A percentile compares a stretch with the other conserved stretches of the same genome.
These are phyloP conservation scores for Cydonia oblonga DNA, from an alignment of 331 rosid genomes.

Conservation along the genomic window DNA sequence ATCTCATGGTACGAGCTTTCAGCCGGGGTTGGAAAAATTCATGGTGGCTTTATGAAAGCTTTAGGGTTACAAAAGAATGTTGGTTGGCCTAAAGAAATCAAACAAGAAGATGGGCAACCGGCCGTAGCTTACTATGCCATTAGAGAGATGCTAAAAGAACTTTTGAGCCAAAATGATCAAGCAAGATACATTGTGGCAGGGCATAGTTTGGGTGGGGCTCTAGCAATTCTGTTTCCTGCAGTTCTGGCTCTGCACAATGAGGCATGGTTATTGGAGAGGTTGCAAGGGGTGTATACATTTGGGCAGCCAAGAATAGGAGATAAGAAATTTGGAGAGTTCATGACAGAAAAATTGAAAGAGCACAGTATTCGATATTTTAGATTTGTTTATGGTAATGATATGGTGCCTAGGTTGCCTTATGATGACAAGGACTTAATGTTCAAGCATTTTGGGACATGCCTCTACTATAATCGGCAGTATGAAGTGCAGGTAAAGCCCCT, in stretches of 20 bases:
- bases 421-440: conserved; percentile 47
- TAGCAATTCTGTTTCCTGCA: conserved; percentile 52
- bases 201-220: conserved; percentile 77
- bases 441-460: conserved; percentile 72
- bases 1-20: conserved; percentile 63
- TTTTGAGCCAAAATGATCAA: conserved; percentile 23
- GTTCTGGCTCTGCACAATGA: conserved; percentile 49
- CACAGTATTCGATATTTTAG: conserved; percentile 36
- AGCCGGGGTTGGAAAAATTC: conserved; percentile 40
- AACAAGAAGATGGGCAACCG: conserved; percentile 10
- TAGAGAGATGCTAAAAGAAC: conserved; percentile 32
- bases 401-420: conserved; percentile 65
- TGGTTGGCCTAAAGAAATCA: conserved; percentile 55
- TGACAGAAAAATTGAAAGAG: conserved; percentile 29
- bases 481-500: conserved; percentile 1
- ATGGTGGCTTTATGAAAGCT: conserved; percentile 78
- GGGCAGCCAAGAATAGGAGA: conserved; percentile 88
- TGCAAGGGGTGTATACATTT: conserved; percentile 65
- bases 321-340: conserved; percentile 25
- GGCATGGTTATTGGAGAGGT: conserved; percentile 33
- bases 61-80: conserved; percentile 45
- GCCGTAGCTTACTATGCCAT: conserved; percentile 51
- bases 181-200: conserved; percentile 60
- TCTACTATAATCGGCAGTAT: conserved; percentile 40
- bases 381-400: conserved; percentile 62